Base-by-base conservation (phyloP, 2,329 filamentous ascomycete genomes). In the Periconia digitata region DNA sequence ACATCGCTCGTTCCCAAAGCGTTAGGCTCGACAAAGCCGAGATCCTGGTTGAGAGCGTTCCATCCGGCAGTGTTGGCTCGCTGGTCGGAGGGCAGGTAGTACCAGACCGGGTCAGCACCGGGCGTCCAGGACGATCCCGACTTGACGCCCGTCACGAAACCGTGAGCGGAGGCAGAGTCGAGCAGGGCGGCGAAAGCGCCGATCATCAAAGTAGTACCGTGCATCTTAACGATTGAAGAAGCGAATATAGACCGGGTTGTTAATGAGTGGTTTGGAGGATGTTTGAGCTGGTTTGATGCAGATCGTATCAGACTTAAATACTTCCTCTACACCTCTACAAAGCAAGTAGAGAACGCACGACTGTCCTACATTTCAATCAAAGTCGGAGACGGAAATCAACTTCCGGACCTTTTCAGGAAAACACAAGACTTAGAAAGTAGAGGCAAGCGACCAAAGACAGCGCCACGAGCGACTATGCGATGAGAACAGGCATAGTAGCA, bases 41-140 rank as follows among this genome's bases (percentile, higher is more conserved):
- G 53, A 45, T 72, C 70, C 43, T 68, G 66, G 60, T 72, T 72
- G 36, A 66, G 41, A 2, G 67, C 46, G 27, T 65, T 58, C 69
- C 69, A 72, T 5, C 67, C 69, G 15, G 66, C 63, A 5, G 63
- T 70, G 21, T 62, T 50, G 8, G 65, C 59, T n/a, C 56, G 45
- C 6, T 38, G 49, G 39, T 53, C 56, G 7, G 63, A 50, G 2
- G 64, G 46, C 8, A 46, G 54, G 50, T 71, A 71, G 47, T 46
- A 65, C 66, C 66, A 71, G 6, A 60, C 55, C 4, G 68, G 68
- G 37, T 70, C 63, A 13, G 61, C 58, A 17, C 68, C 67, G 2
- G 55, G 50, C 36, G 63, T 65, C 41, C 49, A 62, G n/a, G 41
- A 48, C 8, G 61, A 59, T 22, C 55, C 58, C 43, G 57, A 48